phyloP scores from a whole-genome alignment of 2,329 filamentous ascomycete genomes.

The Pseudopyrenochaeta lycopersici region DNA sequence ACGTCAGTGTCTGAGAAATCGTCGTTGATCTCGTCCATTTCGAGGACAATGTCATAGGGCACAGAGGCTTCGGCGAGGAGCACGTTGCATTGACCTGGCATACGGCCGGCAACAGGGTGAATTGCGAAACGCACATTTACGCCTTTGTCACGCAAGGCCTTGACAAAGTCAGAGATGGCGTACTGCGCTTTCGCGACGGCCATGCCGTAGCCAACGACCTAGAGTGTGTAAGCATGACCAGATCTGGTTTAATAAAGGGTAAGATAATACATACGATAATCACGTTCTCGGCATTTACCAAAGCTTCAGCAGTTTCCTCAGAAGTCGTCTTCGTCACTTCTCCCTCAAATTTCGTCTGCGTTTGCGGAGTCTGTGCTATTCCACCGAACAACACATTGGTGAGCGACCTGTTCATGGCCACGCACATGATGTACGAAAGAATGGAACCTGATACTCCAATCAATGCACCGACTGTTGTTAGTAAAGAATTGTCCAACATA shows the following conservation, averaged over 20 bases:
- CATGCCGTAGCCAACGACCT: conserved; percentile 89
- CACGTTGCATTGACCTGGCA: conserved; percentile 95
- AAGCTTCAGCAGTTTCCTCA: conserved; percentile 80
- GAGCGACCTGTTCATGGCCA: conserved; percentile 91
- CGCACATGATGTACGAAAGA: conserved; percentile 73
- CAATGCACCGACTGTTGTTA: conserved; percentile 85
- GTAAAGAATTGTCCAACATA: conserved; percentile 86
- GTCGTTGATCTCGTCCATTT: conserved; percentile 97
- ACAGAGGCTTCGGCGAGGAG: conserved; percentile 87
- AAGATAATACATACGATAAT: conserved; percentile 73
- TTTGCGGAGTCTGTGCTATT: conserved; percentile 69
- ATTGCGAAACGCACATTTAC: conserved; percentile 89
- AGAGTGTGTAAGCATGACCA: not conserved
- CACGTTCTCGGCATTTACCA: conserved; percentile 80
- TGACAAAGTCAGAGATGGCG: conserved; percentile 83
- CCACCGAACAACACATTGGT: conserved; percentile 90
- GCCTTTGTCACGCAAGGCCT: conserved; percentile 75
- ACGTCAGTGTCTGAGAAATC: conserved; percentile 87
- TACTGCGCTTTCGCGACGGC: conserved; percentile 94
- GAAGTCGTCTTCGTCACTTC: conserved; percentile 79
- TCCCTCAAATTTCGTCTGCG: conserved; percentile 80
- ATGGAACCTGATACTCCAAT: conserved; percentile 92
- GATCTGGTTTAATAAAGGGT: not conserved
- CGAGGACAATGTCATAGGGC: conserved; percentile 89
- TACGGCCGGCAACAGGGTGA: conserved; percentile 87